Conservation (phyloP, 2,329 filamentous ascomycete genomes). For the Cordyceps javanica region DNA sequence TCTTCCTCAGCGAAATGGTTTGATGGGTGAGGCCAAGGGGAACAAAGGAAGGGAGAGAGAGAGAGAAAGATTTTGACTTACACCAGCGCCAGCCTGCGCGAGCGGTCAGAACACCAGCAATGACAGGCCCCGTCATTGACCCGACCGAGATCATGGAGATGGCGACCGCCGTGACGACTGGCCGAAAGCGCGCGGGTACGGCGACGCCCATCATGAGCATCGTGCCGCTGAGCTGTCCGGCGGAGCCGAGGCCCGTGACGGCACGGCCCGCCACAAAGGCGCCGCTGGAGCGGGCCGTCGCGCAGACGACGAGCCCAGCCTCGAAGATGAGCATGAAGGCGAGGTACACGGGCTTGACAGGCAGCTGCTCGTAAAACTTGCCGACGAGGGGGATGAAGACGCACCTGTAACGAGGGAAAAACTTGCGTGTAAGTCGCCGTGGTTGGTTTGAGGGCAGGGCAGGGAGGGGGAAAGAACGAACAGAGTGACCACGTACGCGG, state of each 20-base stretch:
- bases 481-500: constrained; percentile 11
- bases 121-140: constrained; percentile 11
- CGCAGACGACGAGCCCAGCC: constrained; percentile 4
- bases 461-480: constrained; percentile 1
- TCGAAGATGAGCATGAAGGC: constrained; percentile 7
- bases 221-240: constrained; percentile 7
- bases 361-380: constrained; percentile 5
- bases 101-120: constrained; percentile 5
- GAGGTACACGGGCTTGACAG: constrained; percentile 5
- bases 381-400: not conserved
- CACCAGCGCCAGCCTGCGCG: constrained; percentile 11
- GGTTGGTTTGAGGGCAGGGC: too few species aligned
- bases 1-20: not conserved
- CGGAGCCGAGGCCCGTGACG: not conserved
- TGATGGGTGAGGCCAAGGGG: not conserved
- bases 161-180: not conserved
- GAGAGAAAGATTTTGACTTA: constrained; percentile 6
- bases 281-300: not conserved
- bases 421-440: too few species aligned
- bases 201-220: constrained; percentile 4
- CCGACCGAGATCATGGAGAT: constrained; percentile 8
- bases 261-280: constrained; percentile 6
- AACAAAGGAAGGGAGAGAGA: not conserved
- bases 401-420: too few species aligned
- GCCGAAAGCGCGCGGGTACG: not conserved